Evolutionary conservation across 2,329 filamentous ascomycete genomes (phyloP).

Genomic region (Talaromyces albobiverticillius): DNA sequence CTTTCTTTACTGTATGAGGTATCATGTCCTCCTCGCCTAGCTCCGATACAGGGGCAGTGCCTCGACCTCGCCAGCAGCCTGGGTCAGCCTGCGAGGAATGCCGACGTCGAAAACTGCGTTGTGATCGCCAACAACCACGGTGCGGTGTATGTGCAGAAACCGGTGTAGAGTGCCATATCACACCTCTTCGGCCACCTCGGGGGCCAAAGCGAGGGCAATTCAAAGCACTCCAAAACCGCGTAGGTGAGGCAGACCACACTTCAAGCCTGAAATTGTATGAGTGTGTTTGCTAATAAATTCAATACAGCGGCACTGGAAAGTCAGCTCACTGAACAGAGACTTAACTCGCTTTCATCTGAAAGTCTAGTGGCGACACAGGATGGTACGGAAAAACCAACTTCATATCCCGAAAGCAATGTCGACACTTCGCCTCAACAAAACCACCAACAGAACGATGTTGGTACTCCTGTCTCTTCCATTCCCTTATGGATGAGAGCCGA

Average conservation of each 20-base stretch:
- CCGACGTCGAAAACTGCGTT: constrained; percentile 56
- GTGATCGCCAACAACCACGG: constrained; percentile 53
- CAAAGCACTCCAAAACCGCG: constrained; percentile 19
- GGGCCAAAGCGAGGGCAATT: constrained; percentile 24
- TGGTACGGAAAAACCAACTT: neutral
- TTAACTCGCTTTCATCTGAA: neutral
- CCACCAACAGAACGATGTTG: neutral
- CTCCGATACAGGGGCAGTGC: neutral
- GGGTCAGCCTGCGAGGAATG: constrained; percentile 33
- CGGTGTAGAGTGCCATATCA: constrained; percentile 17
- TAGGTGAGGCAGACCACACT: neutral
- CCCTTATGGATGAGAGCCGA: constrained; percentile 13
- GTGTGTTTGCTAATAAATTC: neutral
- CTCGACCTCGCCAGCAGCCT: constrained; percentile 22
- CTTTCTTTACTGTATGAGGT: too few species aligned
- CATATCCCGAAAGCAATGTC: neutral
- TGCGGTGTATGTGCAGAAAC: constrained; percentile 33
- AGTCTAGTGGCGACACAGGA: neutral
- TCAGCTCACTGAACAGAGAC: neutral
- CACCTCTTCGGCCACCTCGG: constrained; percentile 16
- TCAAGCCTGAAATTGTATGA: neutral
- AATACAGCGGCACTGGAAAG: constrained; percentile 1
- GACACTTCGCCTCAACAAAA: neutral
- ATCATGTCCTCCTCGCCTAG: constrained; percentile 3
- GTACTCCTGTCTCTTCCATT: neutral